Evolutionary conservation across 257 asterid species (phyloP), one percentile per base, ranked within the genome.

Genomic region (Sherardia arvensis): DNA sequence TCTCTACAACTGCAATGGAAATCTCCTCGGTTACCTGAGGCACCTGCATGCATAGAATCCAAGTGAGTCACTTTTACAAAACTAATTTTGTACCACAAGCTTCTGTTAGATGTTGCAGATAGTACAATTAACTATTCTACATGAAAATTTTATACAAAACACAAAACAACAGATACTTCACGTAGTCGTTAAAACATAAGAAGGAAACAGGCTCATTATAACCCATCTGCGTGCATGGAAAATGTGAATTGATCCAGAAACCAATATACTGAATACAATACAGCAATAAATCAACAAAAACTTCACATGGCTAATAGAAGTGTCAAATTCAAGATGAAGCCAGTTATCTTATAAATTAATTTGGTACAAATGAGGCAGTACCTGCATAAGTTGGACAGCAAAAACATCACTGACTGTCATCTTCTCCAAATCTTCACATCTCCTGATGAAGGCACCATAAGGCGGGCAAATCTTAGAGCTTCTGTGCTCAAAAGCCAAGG

Each of bases 351-450:
- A 29, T 27, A 12, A 15, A 57, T 28, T 30, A 59, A 59, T n/a
- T 8, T 30, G 34, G 47, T 30, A 20, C 34, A 59, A 30, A 7
- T 20, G 27, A 59, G 7, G 55, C 1, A 3, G 57, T 83, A 92
- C 99, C 95, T 92, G 99, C 99, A 89, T 85, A 53, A 93, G 95
- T 81, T 93, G 99, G 83, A 87, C 68, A 8, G 94, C 95, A 65
- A 93, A 93, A n/a, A 90, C 95, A 84, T 93, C 96, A 14, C 94
- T 84, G 65, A 87, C 83, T 2, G 97, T 87, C 90, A 90, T 74
- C 76, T 84, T 90, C 8, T 90, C 99, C 70, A 84, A 73, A 71
- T 93, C 99, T 53, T 84, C 84, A 70, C 97, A 90, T 69, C 76
- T 82, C 69, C 70, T 76, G 76, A 93, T 82, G 73, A 93, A 93